Evolutionary conservation across 192 early-diverging fungal species (phyloP), one percentile per base, ranked within the genome.

Genomic region (Coemansia sp.): DNA sequence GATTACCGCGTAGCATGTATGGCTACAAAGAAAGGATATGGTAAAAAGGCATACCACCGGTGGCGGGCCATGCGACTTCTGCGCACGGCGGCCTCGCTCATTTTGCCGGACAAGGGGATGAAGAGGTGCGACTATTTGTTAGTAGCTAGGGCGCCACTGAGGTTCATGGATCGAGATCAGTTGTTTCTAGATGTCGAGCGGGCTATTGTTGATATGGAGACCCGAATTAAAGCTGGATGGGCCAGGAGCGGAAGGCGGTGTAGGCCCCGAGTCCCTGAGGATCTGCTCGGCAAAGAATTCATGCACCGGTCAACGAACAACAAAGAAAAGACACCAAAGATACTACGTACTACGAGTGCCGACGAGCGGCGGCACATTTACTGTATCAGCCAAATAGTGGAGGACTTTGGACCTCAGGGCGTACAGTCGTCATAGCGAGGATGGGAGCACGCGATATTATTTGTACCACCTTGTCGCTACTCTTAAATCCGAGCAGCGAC

Each of bases 91-190:
- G 79, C 74, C 1, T 14, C 62, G 44, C 56, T 76, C 64, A 59
- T 81, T 1, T 45, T 81, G 45, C 74, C 79, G 0, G 79, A 81
- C 59, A 81, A 81, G 63, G 79, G 79, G 5, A 21, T 73, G 54
- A 72, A 67, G 62, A 40, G 79, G 13, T 81, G 79, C 65, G 79
- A 81, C 50, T 81, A 81, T 35, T 1, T 81, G 61, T 68, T 81
- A 51, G 4, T 65, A 1, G 67, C 74, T 16, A 34, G 54, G 6
- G 64, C 59, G 19, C 60, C 57, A 11, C 65, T 81, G 67, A 62
- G 64, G 33, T 27, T 59, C 31, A 73, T 73, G 74, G 59, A 66
- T 9, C 70, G 79, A 14, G 79, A 81, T 45, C 42, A 73, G 53
- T 16, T 81, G 51, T 81, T 71, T 37, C 13, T 63, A 31, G 33